Base-by-base conservation (phyloP, 805 yeast species). In the Lipomyces sp. region DNA sequence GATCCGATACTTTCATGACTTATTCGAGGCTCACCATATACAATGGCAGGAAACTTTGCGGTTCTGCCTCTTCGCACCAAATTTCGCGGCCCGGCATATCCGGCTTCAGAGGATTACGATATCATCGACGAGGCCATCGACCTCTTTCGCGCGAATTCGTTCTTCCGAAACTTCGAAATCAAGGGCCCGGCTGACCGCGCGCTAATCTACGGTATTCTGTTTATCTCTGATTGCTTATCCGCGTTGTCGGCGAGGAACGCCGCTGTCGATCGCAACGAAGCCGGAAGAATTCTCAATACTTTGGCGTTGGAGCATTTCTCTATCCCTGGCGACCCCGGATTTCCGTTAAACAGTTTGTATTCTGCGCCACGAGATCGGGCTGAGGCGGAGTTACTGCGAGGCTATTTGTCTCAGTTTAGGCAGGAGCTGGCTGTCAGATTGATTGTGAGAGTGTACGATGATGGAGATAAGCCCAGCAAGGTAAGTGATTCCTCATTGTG, bases 101-200 rank as follows among this genome's bases (percentile, higher is more conserved):
- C 96, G 4, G 85, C 86, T 64, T 78, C 86, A 2, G 77, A 75
- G 18, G 90, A 87, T 72, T 94, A 93, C 76, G 99, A 95, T 79
- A 90, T 95, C 64, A 84, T 90, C 64, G 99, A 95, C 77, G 99
- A 95, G 77, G 84, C 87, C 34, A 80, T 95, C 63, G 98, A 95
- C 78, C 83, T 95, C 63, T 95, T 95, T 79, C 84, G 99, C 72
- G 97, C 98, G 73, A 95, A 95, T 78, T 90, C 97, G 11, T 94
- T 95, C 80, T 95, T 95, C 85, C 90, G 90, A 77, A 95, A 95
- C 82, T 95, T 95, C 77, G 99, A 95, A 80, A 93, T 95, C 80
- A 92, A 92, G 77, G 97, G 97, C 11, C 90, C 96, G 30, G 89
- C 97, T 2, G 99, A 95, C 77, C 84, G 99, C 72, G 85, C 94